Evolutionary conservation across 2,329 filamentous ascomycete genomes (phyloP).

Genomic region (Macrophomina phaseolina): DNA sequence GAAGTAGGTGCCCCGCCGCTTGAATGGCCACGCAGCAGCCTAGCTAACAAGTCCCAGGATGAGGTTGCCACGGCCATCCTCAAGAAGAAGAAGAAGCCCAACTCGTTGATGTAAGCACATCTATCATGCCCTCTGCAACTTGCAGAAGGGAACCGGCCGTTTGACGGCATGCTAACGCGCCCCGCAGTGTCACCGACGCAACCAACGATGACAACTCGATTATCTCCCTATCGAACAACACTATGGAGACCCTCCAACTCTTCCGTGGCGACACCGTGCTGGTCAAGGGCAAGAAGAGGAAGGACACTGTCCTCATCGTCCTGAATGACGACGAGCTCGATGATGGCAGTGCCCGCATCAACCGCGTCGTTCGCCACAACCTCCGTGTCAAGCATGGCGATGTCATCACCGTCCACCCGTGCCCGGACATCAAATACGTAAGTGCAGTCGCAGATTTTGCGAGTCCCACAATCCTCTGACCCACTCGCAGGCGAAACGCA

Average conservation of each 20-base stretch:
- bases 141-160: too few relatives aligned
- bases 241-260: conserved; percentile 97
- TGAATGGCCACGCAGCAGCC: conserved; percentile 29
- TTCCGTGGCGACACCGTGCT: conserved; percentile 98
- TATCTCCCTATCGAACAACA: conserved; percentile 96
- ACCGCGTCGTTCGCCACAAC: conserved; percentile 98
- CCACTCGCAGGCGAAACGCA: conserved; percentile 82
- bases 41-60: conserved; percentile 63
- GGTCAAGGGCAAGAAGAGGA: conserved; percentile 99
- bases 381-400: conserved; percentile 98
- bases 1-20: conserved; percentile 63
- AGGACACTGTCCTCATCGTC: conserved; percentile 97
- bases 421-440: conserved; percentile 99
- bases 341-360: conserved; percentile 95
- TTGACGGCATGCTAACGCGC: conserved; percentile 38
- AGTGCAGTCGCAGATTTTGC: conserved; percentile 49
- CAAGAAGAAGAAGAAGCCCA: conserved; percentile 99
- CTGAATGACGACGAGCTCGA: conserved; percentile 97
- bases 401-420: conserved; percentile 95
- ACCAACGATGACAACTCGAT: conserved; percentile 99
- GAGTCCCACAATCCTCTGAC: conserved; percentile 2
- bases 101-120: conserved; percentile 85
- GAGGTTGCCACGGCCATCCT: conserved; percentile 95
- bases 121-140: background rate
- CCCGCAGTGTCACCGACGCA: conserved; percentile 88